Evolutionary conservation across 441 rosid species (phyloP).

Genomic region (Populus hybrid): DNA sequence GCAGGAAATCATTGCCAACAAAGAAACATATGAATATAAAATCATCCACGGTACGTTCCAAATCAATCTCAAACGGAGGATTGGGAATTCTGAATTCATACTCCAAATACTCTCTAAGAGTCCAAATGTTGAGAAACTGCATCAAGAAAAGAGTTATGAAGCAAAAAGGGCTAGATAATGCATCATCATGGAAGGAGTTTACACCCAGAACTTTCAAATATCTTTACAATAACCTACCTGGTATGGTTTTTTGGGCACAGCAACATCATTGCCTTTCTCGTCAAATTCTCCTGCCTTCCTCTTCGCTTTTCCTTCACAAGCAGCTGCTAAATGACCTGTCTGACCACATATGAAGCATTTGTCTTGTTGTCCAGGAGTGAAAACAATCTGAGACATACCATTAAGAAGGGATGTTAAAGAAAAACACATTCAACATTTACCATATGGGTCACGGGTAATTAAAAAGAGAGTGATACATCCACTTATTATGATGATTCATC

Average conservation of each 20-base stretch:
- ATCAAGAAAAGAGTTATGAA: slow-evolving; percentile 3
- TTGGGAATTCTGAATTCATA: slow-evolving; percentile 65
- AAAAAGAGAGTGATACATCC: background rate
- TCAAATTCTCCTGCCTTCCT: slow-evolving; percentile 89
- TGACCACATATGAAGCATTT: slow-evolving; percentile 98
- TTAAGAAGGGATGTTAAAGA: background rate
- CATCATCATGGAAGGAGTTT: background rate
- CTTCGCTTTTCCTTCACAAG: slow-evolving; percentile 89
- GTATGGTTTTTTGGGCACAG: slow-evolving; percentile 75
- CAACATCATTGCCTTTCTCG: slow-evolving; percentile 70
- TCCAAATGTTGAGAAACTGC: slow-evolving; percentile 95
- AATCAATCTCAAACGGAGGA: slow-evolving; percentile 50
- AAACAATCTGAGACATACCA: slow-evolving; percentile 59
- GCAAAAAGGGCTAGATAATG: background rate
- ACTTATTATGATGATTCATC: background rate
- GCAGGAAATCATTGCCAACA: slow-evolving; percentile 98
- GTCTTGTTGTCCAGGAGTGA: slow-evolving; percentile 87
- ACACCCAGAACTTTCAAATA: slow-evolving; percentile 4
- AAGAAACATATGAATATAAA: slow-evolving; percentile 98
- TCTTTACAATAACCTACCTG: slow-evolving; percentile 48
- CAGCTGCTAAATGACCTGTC: slow-evolving; percentile 84
- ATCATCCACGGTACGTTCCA: slow-evolving; percentile 93
- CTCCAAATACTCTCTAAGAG: slow-evolving; percentile 90
- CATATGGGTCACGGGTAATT: background rate
- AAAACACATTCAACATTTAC: background rate